Conservation (phyloP, 208 protist species). For the Acanthamoeba lenticulata region DNA sequence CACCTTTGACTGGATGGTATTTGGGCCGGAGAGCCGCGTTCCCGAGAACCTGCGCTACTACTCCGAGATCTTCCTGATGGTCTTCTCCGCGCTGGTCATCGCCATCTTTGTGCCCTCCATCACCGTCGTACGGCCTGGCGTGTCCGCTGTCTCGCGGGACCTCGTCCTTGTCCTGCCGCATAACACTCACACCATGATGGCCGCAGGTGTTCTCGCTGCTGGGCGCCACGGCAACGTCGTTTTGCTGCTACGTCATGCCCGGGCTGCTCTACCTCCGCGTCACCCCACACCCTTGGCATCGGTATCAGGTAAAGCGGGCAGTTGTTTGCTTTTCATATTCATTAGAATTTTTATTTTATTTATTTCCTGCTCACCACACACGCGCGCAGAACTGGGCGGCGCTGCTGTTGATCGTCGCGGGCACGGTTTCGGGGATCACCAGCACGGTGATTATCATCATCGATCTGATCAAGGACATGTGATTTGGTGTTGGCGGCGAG, state of each 20-base stretch:
- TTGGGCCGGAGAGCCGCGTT: background rate
- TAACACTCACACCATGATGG: background rate
- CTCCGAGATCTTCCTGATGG: background rate
- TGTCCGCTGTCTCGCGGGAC: background rate
- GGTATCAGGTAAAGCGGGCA: background rate
- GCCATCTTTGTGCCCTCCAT: slow-evolving; percentile 11
- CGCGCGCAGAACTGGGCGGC: background rate
- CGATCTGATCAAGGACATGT: slow-evolving; percentile 19
- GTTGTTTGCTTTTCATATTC: background rate
- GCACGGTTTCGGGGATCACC: slow-evolving; percentile 6
- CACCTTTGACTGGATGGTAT: slow-evolving; percentile 39
- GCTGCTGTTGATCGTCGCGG: background rate
- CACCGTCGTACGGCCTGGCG: background rate
- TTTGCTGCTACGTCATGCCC: slow-evolving; percentile 43
- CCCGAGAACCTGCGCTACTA: background rate
- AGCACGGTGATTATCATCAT: slow-evolving; percentile 48
- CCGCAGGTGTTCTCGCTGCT: background rate
- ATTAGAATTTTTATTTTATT: no score
- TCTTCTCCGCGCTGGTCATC: background rate
- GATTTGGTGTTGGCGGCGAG: background rate
- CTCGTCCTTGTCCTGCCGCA: background rate
- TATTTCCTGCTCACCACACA: background rate
- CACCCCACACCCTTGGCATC: background rate
- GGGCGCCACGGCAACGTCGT: background rate
- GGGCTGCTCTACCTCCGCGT: background rate